These are phyloP conservation scores for Tanacetum coccineum DNA, from an alignment of 129 eudicot genomes.

Conservation along the genomic window DNA sequence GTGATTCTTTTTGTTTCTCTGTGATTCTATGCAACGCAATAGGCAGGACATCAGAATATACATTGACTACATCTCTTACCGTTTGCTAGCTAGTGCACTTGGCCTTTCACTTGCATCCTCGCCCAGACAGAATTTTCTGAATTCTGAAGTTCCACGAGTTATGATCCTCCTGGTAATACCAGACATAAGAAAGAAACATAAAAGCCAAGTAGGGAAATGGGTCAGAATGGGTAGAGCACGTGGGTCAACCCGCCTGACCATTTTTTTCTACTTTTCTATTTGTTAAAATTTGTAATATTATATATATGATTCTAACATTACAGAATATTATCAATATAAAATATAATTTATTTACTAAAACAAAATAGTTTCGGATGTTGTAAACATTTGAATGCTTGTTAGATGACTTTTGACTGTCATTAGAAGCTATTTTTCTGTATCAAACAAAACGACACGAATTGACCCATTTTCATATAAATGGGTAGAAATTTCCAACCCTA, in stretches of 20 bases:
- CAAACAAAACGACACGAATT: not conserved
- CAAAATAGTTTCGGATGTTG: not conserved
- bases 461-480: constrained; percentile 1
- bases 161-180: constrained; percentile 19
- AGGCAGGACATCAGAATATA: not conserved
- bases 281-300: not conserved
- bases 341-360: too few relatives aligned
- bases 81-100: constrained; percentile 10
- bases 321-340: not conserved
- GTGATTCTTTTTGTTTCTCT: constrained; percentile 17
- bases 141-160: not conserved
- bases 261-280: too few relatives aligned
- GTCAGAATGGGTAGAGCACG: not conserved
- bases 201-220: not conserved
- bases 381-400: not conserved
- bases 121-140: constrained; percentile 3
- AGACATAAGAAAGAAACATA: not conserved
- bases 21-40: constrained; percentile 14
- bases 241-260: not conserved
- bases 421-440: not conserved
- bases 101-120: constrained; percentile 4
- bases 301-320: not conserved
- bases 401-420: not conserved
- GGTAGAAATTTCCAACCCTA: not conserved
- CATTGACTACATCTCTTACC: constrained; percentile 25